A percentile compares a stretch with the other conserved stretches of the same genome.
Evolutionary conservation across 306 rosid genomes (phyloP).

Genomic region (Glycyrrhiza uralensis): DNA sequence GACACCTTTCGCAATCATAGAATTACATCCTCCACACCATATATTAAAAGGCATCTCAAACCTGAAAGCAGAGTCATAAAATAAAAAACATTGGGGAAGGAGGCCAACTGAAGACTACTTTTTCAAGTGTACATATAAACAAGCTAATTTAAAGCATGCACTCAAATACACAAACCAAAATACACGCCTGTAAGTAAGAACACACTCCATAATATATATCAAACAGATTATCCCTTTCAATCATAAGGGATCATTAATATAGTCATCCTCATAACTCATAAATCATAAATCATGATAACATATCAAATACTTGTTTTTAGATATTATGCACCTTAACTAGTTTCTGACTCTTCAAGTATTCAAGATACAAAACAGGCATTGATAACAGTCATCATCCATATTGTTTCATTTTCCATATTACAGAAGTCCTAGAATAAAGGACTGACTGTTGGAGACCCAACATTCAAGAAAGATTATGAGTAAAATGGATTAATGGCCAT

Average conservation of each 20-base stretch:
- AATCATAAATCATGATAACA: neutral
- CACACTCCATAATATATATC: neutral
- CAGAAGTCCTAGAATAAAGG: neutral
- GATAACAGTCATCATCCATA: conserved; percentile 6
- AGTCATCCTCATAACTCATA: neutral
- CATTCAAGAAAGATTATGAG: neutral
- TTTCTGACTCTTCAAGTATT: neutral
- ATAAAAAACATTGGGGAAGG: neutral
- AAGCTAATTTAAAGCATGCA: neutral
- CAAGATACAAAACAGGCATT: conserved; percentile 13
- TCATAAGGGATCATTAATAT: neutral
- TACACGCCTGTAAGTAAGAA: neutral
- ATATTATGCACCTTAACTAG: neutral
- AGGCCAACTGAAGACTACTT: neutral
- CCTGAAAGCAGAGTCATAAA: conserved; percentile 38
- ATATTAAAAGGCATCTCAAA: conserved; percentile 94
- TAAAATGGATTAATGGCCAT: neutral
- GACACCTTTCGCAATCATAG: conserved; percentile 98
- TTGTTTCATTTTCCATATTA: neutral
- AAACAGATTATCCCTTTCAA: neutral
- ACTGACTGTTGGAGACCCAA: neutral
- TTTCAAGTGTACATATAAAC: neutral
- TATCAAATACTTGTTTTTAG: neutral
- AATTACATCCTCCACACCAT: conserved; percentile 98
- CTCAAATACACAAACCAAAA: neutral